Base-by-base conservation (phyloP, 2,329 filamentous ascomycete genomes). In the Cordyceps tenuipes region DNA sequence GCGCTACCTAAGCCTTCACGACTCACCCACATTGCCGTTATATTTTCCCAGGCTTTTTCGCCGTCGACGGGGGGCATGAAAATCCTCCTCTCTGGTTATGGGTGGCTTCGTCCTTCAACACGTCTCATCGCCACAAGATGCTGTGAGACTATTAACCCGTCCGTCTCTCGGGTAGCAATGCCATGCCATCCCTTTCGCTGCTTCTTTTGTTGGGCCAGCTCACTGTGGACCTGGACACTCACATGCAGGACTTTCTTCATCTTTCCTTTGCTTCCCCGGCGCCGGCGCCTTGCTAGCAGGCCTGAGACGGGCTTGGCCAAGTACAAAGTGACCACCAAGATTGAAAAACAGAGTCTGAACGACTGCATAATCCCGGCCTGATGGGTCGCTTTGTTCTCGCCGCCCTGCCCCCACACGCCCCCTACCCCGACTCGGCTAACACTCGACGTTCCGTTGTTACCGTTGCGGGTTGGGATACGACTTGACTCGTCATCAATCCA, bases 401-500 rank as follows among this genome's bases (percentile, higher is more conserved):
- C 46, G 10, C 47, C 41, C 56, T 58, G 56, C 56, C 47, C 34
- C 47, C 47, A 58, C 56, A 58, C 56, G 47, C 56, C 56, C 56
- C 56, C 23, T 51, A 44, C 47, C 47, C 56, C 36, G 26, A 58
- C 56, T 58, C 56, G 56, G 47, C 56, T 58, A 58, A 44, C 21
- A 46, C 47, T 58, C 36, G 56, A 58, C 47, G 36, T 58, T 58
- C 56, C 56, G 56, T 44, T 39, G 56, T 47, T 58, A 36, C 56
- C 46, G 56, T 43, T 23, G n/a, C 15, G 12, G 29, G 29, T 43
- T 17, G 39, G n/a, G 39, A n/a, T 43, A 43, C 15, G 29, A 47
- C 53, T 46, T 57, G 55, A 57, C 55, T 57, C 55, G 55, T 57
- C 55, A 57, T 41, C 41, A 46, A 31, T 12, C 51, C 39, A 29